phyloP scores from a whole-genome alignment of 495 filamentous ascomycete species.

The Hypomontagnella monticulosa region DNA sequence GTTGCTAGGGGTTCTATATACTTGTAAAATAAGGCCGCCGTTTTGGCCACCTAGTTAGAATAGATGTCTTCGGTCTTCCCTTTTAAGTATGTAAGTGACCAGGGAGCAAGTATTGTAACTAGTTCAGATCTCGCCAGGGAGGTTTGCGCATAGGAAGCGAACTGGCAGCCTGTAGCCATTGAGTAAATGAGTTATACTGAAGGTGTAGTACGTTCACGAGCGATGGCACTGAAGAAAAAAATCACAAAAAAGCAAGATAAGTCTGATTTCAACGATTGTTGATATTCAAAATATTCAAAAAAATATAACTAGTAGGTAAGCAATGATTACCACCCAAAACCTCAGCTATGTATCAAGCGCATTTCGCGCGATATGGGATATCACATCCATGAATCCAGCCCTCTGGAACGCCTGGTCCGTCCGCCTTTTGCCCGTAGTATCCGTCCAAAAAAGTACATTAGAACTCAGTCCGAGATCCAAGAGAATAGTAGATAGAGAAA shows the following conservation, averaged over 20 bases:
- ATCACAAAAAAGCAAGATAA: not conserved
- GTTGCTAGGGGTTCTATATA: not conserved
- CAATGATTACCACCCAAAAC: slow-evolving; percentile 15
- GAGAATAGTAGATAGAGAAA: slow-evolving; percentile 27
- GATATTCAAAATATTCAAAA: slow-evolving; percentile 24
- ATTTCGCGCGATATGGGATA: slow-evolving; percentile 39
- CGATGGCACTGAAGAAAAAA: not conserved
- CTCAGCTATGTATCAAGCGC: slow-evolving; percentile 36
- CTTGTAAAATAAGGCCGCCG: slow-evolving; percentile 3
- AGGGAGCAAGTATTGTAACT: too few species aligned
- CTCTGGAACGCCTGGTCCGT: slow-evolving; percentile 28
- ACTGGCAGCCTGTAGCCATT: too few species aligned
- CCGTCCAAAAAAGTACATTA: slow-evolving; percentile 31
- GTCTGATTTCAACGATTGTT: slow-evolving; percentile 16
- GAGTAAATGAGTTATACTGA: not conserved
- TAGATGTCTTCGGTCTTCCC: too few species aligned
- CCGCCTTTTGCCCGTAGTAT: slow-evolving; percentile 5
- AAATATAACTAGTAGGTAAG: too few species aligned
- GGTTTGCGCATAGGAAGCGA: too few species aligned
- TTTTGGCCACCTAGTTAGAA: not conserved
- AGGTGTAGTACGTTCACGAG: not conserved
- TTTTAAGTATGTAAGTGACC: too few species aligned
- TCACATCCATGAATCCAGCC: slow-evolving; percentile 25
- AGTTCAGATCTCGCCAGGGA: too few species aligned
- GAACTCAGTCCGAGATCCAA: slow-evolving; percentile 18